Evolutionary conservation across 2,329 filamentous ascomycete genomes (phyloP).

Genomic region (Huntiella savannae): DNA sequence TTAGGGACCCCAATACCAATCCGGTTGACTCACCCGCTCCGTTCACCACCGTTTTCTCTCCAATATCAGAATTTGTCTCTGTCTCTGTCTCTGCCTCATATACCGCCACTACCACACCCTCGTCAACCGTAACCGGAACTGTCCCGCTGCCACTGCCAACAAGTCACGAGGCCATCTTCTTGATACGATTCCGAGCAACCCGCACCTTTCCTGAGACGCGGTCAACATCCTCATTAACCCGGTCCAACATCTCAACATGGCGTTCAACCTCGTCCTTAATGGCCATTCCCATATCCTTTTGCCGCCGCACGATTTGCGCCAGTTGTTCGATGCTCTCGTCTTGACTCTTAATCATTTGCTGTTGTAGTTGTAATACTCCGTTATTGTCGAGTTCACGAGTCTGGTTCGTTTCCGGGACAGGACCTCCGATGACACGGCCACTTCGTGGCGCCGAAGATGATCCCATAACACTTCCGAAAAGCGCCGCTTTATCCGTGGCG

Average conservation of each 20-base stretch:
- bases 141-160: slow-evolving; percentile 7
- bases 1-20: slow-evolving; percentile 8
- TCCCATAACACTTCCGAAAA: slow-evolving; percentile 23
- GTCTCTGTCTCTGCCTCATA: background rate
- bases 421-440: slow-evolving; percentile 50
- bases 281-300: slow-evolving; percentile 59
- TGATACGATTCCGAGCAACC: slow-evolving; percentile 53
- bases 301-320: slow-evolving; percentile 47
- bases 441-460: slow-evolving; percentile 17
- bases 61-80: background rate
- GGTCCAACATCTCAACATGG: slow-evolving; percentile 51
- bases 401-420: slow-evolving; percentile 53
- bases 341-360: slow-evolving; percentile 55
- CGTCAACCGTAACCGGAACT: slow-evolving; percentile 3
- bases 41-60: background rate
- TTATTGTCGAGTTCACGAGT: slow-evolving; percentile 61
- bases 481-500: slow-evolving; percentile 28
- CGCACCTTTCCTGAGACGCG: slow-evolving; percentile 48
- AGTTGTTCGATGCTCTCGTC: slow-evolving; percentile 53
- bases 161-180: slow-evolving; percentile 34
- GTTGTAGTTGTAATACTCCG: slow-evolving; percentile 55
- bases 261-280: slow-evolving; percentile 56
- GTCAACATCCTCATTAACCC: slow-evolving; percentile 47
- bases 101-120: background rate
- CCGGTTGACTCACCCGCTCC: slow-evolving; percentile 4